Conservation (phyloP, 495 filamentous ascomycete species). For the Aspergillus bertholletiae region DNA sequence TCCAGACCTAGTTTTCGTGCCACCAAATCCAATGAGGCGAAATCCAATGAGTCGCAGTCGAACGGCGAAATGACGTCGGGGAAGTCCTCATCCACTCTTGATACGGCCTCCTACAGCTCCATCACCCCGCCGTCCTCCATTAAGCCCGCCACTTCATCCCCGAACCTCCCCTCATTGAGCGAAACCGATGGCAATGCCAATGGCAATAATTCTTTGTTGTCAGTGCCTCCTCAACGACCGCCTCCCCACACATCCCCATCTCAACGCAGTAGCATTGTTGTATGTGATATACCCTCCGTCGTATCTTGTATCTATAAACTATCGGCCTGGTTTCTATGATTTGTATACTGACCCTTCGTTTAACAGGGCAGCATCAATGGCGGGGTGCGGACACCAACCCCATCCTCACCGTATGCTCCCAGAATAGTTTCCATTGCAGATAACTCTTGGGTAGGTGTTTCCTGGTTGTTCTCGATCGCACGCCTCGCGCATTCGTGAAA, state of each 20-base stretch:
- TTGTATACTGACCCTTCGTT: not conserved
- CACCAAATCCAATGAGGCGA: constrained; percentile 41
- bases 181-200: constrained; percentile 35
- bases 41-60: constrained; percentile 35
- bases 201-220: constrained; percentile 35
- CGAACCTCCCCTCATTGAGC: constrained; percentile 51
- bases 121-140: constrained; percentile 59
- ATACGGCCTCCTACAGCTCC: constrained; percentile 52
- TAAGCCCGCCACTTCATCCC: constrained; percentile 49
- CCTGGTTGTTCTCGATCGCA: not conserved
- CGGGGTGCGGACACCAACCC: constrained; percentile 46
- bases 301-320: not conserved
- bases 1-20: constrained; percentile 64
- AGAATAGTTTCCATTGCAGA: constrained; percentile 72
- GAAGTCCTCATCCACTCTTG: constrained; percentile 63
- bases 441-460: constrained; percentile 67
- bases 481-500: too few relatives aligned
- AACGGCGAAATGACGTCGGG: constrained; percentile 48
- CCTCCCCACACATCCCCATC: constrained; percentile 38
- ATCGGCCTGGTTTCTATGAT: not conserved
- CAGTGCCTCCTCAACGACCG: constrained; percentile 40
- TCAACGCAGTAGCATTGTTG: constrained; percentile 49
- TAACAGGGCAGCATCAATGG: constrained; percentile 43
- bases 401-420: constrained; percentile 74
- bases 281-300: constrained; percentile 25